Percentiles rank a stretch among this genome's conserved stretches.
phyloP scores from a whole-genome alignment of 2,329 filamentous ascomycete genomes.

The Fusarium denticulatum region DNA sequence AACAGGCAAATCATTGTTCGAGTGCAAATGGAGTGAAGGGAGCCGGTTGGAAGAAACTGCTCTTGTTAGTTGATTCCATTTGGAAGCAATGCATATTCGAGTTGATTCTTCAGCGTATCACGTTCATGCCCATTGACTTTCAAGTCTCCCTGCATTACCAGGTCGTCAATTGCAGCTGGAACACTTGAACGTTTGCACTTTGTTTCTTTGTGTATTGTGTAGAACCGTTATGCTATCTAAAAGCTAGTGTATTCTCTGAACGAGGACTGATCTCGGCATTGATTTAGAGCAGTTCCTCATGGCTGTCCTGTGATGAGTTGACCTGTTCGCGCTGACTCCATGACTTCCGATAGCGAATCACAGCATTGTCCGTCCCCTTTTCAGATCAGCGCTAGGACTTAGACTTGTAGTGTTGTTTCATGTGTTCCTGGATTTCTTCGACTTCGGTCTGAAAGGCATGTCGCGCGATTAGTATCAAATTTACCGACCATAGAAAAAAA shows the following conservation, averaged over 20 bases:
- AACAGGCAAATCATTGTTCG: neutral
- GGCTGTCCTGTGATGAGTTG: neutral
- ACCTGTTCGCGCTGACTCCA: neutral
- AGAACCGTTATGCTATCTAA: neutral
- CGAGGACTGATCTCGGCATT: neutral
- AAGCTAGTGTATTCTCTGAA: neutral
- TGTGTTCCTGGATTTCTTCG: neutral
- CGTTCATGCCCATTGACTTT: neutral
- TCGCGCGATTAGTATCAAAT: neutral
- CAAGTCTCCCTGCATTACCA: neutral
- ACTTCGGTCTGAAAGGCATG: neutral
- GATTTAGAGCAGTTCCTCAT: neutral
- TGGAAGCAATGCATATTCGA: neutral
- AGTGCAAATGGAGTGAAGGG: neutral
- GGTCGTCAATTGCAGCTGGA: neutral
- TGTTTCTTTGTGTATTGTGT: neutral
- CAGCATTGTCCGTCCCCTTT: no score
- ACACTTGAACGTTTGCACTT: neutral
- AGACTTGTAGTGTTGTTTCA: neutral
- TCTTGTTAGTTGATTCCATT: neutral
- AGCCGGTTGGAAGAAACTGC: neutral
- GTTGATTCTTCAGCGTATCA: neutral
- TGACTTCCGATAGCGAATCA: neutral
- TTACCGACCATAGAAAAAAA: rapidly evolving
- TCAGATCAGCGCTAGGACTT: neutral